These are phyloP conservation scores for Scheffersomyces quercinus DNA, from an alignment of 1,139 yeast species.

Conservation along the genomic window DNA sequence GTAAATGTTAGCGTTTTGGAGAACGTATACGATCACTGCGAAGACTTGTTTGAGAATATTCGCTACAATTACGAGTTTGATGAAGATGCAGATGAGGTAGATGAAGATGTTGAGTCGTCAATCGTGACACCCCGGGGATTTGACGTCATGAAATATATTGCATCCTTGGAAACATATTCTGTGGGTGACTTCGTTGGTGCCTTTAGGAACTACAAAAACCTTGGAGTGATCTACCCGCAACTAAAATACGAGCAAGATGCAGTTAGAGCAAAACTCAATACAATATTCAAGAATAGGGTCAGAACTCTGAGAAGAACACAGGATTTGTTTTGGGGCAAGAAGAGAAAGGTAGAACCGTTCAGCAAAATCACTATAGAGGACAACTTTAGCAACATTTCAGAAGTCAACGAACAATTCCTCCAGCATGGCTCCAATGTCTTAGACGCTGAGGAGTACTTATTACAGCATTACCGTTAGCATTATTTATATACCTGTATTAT, in stretches of 20 bases:
- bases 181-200: too few species aligned
- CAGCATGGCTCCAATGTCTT: background rate
- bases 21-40: slow-evolving; percentile 21
- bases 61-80: slow-evolving; percentile 25
- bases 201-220: too few species aligned
- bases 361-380: background rate
- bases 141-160: background rate
- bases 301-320: background rate
- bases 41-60: slow-evolving; percentile 21
- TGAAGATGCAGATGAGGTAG: slow-evolving; percentile 10
- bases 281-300: background rate
- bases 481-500: background rate
- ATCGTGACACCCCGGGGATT: background rate
- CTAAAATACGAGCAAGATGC: too few species aligned
- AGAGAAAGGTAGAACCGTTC: background rate
- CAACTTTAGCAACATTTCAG: background rate
- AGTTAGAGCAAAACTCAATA: background rate
- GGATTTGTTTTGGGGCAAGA: background rate
- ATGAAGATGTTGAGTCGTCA: slow-evolving; percentile 4
- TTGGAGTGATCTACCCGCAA: too few species aligned
- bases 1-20: slow-evolving; percentile 12
- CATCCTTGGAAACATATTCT: background rate
- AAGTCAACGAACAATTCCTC: background rate
- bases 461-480: background rate
- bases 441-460: background rate